Conservation (phyloP, 345 rosid species). For the Luvunga scandens region DNA sequence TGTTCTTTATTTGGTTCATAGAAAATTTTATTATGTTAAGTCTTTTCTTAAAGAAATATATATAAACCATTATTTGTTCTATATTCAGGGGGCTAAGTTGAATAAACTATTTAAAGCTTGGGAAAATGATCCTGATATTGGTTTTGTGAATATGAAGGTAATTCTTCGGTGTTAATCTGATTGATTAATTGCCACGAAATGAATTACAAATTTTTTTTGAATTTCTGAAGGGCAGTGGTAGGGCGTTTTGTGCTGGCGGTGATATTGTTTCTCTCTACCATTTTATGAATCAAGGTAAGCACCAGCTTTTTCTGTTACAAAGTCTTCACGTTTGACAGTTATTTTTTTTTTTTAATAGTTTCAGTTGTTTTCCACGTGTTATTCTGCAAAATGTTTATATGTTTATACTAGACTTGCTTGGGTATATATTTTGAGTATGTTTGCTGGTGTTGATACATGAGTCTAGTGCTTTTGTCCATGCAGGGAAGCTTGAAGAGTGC, state of each 20-base stretch:
- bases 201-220: conserved; percentile 19
- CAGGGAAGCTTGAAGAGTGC: conserved; percentile 51
- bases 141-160: conserved; percentile 82
- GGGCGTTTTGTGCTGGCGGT: conserved; percentile 97
- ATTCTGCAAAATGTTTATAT: background rate
- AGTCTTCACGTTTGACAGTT: background rate
- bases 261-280: conserved; percentile 70
- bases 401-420: background rate
- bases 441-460: background rate
- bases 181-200: background rate
- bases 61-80: background rate
- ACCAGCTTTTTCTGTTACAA: background rate
- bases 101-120: conserved; percentile 68
- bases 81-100: conserved; percentile 53
- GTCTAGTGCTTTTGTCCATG: conserved; percentile 14
- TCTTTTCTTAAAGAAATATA: too few species aligned
- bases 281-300: conserved; percentile 61
- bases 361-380: background rate
- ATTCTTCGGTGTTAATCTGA: background rate
- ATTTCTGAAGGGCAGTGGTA: conserved; percentile 78
- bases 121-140: conserved; percentile 81
- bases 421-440: background rate
- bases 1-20: too few species aligned
- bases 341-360: background rate
- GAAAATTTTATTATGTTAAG: too few species aligned